These are phyloP conservation scores for Dryadomyces quercus-mongolicae DNA, from an alignment of 2,329 filamentous ascomycete species.

Conservation along the genomic window DNA sequence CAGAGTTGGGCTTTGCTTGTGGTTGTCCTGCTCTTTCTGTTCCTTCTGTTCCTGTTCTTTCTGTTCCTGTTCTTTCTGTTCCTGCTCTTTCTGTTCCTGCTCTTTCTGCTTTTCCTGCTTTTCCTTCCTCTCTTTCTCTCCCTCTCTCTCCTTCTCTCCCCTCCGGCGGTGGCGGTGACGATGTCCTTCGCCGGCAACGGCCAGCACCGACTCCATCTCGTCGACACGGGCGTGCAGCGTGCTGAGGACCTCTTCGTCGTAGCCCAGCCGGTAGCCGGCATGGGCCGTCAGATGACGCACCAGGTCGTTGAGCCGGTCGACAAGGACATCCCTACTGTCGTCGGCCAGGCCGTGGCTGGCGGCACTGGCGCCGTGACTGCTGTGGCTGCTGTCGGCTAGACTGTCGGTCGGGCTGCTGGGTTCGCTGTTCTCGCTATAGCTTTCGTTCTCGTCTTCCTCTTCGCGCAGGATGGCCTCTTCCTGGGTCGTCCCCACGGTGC, in stretches of 20 bases:
- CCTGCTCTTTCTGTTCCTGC: neutral
- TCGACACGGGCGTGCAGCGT: constrained; percentile 28
- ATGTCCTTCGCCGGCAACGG: constrained; percentile 4
- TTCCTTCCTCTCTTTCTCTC: neutral
- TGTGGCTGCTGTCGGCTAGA: constrained; percentile 11
- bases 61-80: no score
- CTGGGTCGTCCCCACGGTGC: neutral
- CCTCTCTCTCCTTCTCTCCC: neutral
- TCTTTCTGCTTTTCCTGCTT: neutral
- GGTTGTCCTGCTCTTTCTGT: no score
- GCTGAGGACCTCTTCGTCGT: constrained; percentile 14
- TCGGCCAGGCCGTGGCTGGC: constrained; percentile 17
- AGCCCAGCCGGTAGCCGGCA: neutral
- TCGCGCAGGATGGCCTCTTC: constrained; percentile 5
- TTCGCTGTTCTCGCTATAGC: constrained; percentile 9
- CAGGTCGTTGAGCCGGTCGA: constrained; percentile 28
- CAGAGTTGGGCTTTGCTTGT: neutral
- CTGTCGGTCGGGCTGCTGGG: constrained; percentile 8
- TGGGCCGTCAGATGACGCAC: constrained; percentile 22
- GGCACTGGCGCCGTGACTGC: constrained; percentile 12
- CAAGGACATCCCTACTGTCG: constrained; percentile 31
- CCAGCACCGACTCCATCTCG: constrained; percentile 27
- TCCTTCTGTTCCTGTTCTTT: no score
- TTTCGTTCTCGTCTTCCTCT: constrained; percentile 11
- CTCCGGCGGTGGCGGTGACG: neutral